Evolutionary conservation across 202 grass and related monocot genomes (phyloP).

Genomic region (Brachypodium distachyon): DNA sequence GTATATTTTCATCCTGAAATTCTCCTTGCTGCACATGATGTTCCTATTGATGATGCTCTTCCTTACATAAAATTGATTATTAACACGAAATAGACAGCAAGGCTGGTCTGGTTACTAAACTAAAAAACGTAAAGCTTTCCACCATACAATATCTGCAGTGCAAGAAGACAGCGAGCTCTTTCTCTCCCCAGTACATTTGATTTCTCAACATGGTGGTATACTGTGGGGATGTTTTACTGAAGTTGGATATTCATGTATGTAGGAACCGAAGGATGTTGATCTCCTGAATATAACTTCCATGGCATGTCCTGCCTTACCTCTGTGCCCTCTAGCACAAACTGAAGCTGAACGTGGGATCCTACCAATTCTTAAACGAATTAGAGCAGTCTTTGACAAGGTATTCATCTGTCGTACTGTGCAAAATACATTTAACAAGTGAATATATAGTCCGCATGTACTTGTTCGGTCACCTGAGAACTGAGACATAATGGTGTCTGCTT

Average conservation of each 20-base stretch:
- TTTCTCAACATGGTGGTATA: background rate
- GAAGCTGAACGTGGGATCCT: slow-evolving; percentile 96
- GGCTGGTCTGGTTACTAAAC: background rate
- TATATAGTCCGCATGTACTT: background rate
- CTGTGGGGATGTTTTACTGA: background rate
- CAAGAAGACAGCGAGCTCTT: background rate
- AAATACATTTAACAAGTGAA: background rate
- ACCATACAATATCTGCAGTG: background rate
- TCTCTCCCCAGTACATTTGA: background rate
- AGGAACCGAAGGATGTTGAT: slow-evolving; percentile 82
- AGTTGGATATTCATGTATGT: slow-evolving; percentile 5
- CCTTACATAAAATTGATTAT: background rate
- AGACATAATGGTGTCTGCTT: slow-evolving; percentile 12
- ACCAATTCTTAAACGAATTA: slow-evolving; percentile 76
- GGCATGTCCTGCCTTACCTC: slow-evolving; percentile 90
- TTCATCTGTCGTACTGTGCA: background rate
- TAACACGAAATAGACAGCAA: background rate
- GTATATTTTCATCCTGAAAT: background rate
- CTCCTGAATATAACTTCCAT: slow-evolving; percentile 87
- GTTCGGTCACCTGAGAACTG: background rate
- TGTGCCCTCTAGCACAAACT: slow-evolving; percentile 88
- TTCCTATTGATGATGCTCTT: background rate
- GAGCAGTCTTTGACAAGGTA: slow-evolving; percentile 87
- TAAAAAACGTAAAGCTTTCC: background rate
- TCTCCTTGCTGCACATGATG: background rate